Conservation (phyloP, 2,329 filamentous ascomycete genomes). For the Aspergillus sojae region DNA sequence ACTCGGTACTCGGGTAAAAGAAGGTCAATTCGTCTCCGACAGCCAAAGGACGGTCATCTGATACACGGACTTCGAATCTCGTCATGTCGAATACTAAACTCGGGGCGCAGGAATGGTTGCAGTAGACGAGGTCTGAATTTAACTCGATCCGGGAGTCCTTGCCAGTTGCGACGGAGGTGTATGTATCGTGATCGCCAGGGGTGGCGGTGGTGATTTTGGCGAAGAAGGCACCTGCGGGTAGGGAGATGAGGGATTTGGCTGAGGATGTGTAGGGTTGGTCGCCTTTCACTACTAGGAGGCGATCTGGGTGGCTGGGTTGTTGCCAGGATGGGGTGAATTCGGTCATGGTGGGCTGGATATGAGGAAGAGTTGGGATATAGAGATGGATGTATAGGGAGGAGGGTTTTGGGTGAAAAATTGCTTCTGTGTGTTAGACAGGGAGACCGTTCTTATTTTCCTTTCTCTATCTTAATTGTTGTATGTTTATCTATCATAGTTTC, state of each 20-base stretch:
- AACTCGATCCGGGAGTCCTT: conserved; percentile 50
- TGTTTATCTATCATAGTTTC: no score
- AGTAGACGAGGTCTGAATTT: conserved; percentile 55
- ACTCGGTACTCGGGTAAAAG: conserved; percentile 48
- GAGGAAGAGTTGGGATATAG: background rate
- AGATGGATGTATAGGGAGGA: background rate
- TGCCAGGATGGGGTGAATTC: conserved; percentile 6
- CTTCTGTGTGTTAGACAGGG: no score
- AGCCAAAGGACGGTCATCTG: conserved; percentile 33
- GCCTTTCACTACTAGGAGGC: background rate
- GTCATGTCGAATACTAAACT: conserved; percentile 53
- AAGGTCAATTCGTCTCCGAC: conserved; percentile 42
- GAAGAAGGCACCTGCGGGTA: conserved; percentile 2
- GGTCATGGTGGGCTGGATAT: background rate
- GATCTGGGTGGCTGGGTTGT: conserved; percentile 4
- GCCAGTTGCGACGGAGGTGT: conserved; percentile 47
- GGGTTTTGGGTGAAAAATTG: no score
- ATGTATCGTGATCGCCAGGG: conserved; percentile 26
- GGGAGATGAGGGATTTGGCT: background rate
- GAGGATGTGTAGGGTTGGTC: conserved; percentile 1
- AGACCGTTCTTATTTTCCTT: no score
- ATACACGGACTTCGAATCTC: conserved; percentile 30
- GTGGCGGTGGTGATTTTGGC: conserved; percentile 9
- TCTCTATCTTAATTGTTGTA: no score
- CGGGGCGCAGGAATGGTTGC: conserved; percentile 56